Conservation (phyloP, 2,329 filamentous ascomycete genomes). For the Xylogone sp. region DNA sequence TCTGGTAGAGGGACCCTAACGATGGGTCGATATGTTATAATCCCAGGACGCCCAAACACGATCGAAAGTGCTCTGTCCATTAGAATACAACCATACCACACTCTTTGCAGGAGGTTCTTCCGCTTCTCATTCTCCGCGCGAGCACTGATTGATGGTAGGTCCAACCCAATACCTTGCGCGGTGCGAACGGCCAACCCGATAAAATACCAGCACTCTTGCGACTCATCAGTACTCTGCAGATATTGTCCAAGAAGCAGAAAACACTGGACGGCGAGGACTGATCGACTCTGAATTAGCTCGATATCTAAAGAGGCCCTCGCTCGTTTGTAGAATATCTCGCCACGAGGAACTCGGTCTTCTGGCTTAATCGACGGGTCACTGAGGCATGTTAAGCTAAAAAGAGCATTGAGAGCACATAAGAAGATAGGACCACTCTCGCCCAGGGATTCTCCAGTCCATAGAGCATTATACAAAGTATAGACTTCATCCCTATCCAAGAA, state of each 20-base stretch:
- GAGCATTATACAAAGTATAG: conserved; percentile 33
- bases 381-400: conserved; percentile 25
- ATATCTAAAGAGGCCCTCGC: neutral
- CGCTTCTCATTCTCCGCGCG: neutral
- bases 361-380: neutral
- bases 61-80: neutral
- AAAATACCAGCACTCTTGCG: neutral
- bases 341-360: neutral
- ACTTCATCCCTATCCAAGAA: conserved; percentile 37
- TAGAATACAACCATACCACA: neutral
- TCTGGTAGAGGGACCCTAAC: neutral
- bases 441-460: conserved; percentile 35
- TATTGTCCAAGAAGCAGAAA: neutral
- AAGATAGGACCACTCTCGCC: conserved; percentile 38
- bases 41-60: neutral
- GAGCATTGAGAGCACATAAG: conserved; percentile 41
- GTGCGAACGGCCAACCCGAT: neutral
- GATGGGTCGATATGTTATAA: neutral
- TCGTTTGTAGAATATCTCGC: neutral
- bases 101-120: neutral
- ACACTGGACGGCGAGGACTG: neutral
- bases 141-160: neutral
- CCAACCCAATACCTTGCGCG: neutral
- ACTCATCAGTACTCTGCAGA: neutral
- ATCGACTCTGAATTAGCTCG: neutral